Evolutionary conservation across 257 asterid genomes (phyloP), one percentile per base, ranked within the genome.

Genomic region (Agastache rugosa): DNA sequence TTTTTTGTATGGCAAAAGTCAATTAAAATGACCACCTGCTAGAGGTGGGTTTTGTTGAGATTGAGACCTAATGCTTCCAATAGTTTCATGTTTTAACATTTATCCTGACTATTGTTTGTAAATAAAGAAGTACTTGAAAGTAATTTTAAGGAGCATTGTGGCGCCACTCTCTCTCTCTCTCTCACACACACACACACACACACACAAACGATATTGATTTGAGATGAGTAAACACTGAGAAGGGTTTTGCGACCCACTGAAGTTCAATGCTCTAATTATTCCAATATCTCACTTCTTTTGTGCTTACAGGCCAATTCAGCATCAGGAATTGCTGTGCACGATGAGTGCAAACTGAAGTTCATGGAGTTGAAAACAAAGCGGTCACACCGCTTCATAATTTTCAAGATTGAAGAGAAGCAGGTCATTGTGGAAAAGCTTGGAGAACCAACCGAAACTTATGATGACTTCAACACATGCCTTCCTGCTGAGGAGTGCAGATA

Each of bases 271-370:
- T 59, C 16, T 37, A 3, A 19, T 42, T 50, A 5, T 25, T 44
- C 35, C n/a, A 60, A 12, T 3, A 16, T 45, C 44, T 27, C 53
- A 44, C 34, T 20, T 58, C 8, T 3, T 31, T 51, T 53, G 61
- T 63, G 68, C 51, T 31, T 51, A 27, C 12, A 77, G 86, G 86
- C 86, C 53, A 82, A 82, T 45, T 76, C 83, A 62, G 86, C 86
- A 34, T 82, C 83, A 2, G 86, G 86, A 45, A 82, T 82, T 76
- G 86, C 86, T 50, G 81, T 82, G 70, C 79, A 82, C 19, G 86
- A 75, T 47, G 86, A 78, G 8, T 82, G 86, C 86, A 82, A 82
- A 19, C 79, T 82, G 55, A 82, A 72, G 79, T 75, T 82, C 37
- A 71, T 78, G 83, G 83, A 75, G 53, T 35, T 82, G 81, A 82